Percentiles rank a stretch among this genome's conserved stretches.
Evolutionary conservation across 2,329 filamentous ascomycete species (phyloP).

Genomic region (Neonectria punicea): DNA sequence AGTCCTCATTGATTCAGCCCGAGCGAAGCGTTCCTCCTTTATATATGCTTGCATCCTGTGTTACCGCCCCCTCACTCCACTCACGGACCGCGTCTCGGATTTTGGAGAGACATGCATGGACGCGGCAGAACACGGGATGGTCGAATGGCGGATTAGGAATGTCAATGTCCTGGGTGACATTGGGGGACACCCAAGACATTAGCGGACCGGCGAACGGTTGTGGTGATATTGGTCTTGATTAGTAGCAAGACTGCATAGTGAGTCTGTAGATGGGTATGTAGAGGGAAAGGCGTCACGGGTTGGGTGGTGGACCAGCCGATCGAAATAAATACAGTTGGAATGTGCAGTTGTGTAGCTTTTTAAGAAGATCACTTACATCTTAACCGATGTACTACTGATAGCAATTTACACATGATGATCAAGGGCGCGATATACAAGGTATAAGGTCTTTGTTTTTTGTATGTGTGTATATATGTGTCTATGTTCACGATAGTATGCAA

Average conservation of each 20-base stretch:
- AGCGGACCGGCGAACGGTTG: no score
- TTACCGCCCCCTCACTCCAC: not conserved
- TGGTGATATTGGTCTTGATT: no score
- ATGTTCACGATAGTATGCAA: not conserved
- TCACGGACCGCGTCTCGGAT: not conserved
- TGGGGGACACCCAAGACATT: no score
- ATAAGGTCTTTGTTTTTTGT: not conserved
- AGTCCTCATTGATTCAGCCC: not conserved
- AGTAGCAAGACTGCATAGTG: no score
- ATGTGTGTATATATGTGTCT: not conserved
- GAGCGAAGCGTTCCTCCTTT: not conserved
- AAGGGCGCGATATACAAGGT: not conserved
- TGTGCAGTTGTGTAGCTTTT: not conserved
- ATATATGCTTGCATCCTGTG: not conserved
- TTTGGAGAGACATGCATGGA: not conserved
- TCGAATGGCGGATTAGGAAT: not conserved
- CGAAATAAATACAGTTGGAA: not conserved
- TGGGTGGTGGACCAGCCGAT: not conserved
- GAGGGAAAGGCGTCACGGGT: not conserved
- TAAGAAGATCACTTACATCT: not conserved
- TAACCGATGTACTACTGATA: not conserved
- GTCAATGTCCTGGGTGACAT: not conserved
- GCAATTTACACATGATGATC: not conserved
- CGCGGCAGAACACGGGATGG: not conserved
- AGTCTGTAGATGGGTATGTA: no score